Conservation (phyloP, 345 rosid species). For the Linum usitatissimum region DNA sequence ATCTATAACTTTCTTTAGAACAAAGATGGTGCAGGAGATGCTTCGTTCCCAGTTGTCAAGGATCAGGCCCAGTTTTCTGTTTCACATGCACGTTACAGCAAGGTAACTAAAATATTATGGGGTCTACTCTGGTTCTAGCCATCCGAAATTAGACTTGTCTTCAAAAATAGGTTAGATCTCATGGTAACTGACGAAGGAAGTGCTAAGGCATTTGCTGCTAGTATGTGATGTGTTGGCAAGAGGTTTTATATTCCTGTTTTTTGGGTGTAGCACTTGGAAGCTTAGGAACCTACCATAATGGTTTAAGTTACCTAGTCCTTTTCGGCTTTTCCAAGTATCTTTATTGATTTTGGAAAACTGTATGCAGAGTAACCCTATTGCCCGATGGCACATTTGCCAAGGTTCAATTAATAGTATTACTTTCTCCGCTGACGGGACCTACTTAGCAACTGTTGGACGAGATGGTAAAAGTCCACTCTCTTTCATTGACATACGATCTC, state of each 20-base stretch:
- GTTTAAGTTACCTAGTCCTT: slow-evolving; percentile 3
- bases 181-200: not conserved
- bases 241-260: not conserved
- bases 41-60: slow-evolving; percentile 86
- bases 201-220: not conserved
- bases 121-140: slow-evolving; percentile 1
- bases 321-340: slow-evolving; percentile 6
- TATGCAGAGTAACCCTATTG: slow-evolving; percentile 89
- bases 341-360: slow-evolving; percentile 20
- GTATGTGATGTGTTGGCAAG: not conserved
- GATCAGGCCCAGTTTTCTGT: slow-evolving; percentile 81
- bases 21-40: slow-evolving; percentile 87
- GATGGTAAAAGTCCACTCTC: slow-evolving; percentile 46
- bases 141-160: not conserved
- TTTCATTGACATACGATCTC: not conserved
- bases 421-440: slow-evolving; percentile 73
- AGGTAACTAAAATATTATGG: slow-evolving; percentile 38
- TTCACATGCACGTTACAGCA: slow-evolving; percentile 84
- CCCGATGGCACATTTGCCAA: slow-evolving; percentile 97
- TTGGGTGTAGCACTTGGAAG: not conserved
- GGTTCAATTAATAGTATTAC: slow-evolving; percentile 83
- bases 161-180: not conserved
- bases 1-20: slow-evolving; percentile 32
- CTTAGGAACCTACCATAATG: not conserved
- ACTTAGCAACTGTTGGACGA: slow-evolving; percentile 97